Evolutionary conservation across 352 stramenopile species (phyloP).

Genomic region (Phytophthora cactorum): DNA sequence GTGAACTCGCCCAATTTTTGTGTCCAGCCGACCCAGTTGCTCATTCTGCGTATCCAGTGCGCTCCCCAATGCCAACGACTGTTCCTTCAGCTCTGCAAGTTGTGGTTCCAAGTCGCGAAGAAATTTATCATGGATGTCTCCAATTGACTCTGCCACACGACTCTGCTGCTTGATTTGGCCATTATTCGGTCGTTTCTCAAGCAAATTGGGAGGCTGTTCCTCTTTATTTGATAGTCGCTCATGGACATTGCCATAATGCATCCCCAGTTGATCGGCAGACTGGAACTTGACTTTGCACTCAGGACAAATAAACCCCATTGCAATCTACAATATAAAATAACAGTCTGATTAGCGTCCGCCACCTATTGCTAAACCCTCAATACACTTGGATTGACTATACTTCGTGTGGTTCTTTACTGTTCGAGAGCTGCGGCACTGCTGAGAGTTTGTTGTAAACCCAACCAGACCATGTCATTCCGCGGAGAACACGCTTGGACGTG

Average conservation of each 20-base stretch:
- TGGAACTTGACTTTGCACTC: constrained; percentile 79
- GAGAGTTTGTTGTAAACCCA: constrained; percentile 83
- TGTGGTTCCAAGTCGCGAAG: constrained; percentile 60
- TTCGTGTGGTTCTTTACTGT: constrained; percentile 1
- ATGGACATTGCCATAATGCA: constrained; percentile 65
- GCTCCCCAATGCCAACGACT: constrained; percentile 62
- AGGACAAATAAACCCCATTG: constrained; percentile 87
- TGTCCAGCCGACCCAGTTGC: constrained; percentile 65
- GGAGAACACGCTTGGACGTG: constrained; percentile 64
- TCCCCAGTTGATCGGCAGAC: constrained; percentile 56
- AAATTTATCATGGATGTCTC: constrained; percentile 54
- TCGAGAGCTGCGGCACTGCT: constrained; percentile 31
- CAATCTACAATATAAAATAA: constrained; percentile 46
- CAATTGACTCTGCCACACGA: constrained; percentile 4
- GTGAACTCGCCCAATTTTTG: constrained; percentile 67
- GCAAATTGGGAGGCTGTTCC: background rate
- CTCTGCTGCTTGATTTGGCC: constrained; percentile 6
- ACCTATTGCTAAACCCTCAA: background rate
- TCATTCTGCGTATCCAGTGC: constrained; percentile 69
- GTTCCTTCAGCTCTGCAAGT: constrained; percentile 71
- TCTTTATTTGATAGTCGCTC: constrained; percentile 9
- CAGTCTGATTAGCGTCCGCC: background rate
- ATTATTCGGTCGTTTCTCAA: background rate
- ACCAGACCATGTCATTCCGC: constrained; percentile 80
- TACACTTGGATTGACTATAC: constrained; percentile 5